phyloP scores from a whole-genome alignment of 257 asterid species.

The Ajuga chamaepitys region DNA sequence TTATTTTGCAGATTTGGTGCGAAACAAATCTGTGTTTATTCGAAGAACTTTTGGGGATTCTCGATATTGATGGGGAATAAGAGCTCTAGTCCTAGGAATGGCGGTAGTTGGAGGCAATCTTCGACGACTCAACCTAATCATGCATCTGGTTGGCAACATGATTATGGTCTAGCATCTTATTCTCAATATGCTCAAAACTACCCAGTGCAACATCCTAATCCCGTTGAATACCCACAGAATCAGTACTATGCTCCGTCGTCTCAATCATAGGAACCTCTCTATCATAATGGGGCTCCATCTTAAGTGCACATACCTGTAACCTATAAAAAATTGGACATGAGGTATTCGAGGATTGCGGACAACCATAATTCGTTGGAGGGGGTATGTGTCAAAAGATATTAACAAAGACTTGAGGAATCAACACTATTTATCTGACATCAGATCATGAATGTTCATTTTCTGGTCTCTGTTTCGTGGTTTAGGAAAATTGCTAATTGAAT shows the following conservation, averaged over 20 bases:
- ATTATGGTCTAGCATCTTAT: constrained; percentile 33
- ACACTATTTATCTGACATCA: no score
- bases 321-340: constrained; percentile 57
- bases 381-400: constrained; percentile 43
- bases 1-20: constrained; percentile 7
- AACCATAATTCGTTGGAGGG: constrained; percentile 69
- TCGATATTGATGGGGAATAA: constrained; percentile 60
- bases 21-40: not conserved
- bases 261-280: constrained; percentile 29
- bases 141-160: constrained; percentile 41
- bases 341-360: constrained; percentile 91
- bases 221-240: constrained; percentile 31
- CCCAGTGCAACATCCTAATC: constrained; percentile 32
- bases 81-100: constrained; percentile 48
- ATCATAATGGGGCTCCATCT: constrained; percentile 12
- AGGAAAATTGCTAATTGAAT: not conserved
- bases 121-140: constrained; percentile 33
- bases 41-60: constrained; percentile 15
- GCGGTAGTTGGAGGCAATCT: constrained; percentile 45
- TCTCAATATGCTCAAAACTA: constrained; percentile 46
- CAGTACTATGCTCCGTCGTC: constrained; percentile 28
- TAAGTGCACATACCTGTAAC: constrained; percentile 23
- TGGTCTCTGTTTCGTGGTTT: no score
- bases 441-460: no score
- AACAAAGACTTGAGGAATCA: not conserved